Evolutionary conservation across 169 alveolate species (phyloP).

Genomic region (Pseudocohnilembus persalinus): DNA sequence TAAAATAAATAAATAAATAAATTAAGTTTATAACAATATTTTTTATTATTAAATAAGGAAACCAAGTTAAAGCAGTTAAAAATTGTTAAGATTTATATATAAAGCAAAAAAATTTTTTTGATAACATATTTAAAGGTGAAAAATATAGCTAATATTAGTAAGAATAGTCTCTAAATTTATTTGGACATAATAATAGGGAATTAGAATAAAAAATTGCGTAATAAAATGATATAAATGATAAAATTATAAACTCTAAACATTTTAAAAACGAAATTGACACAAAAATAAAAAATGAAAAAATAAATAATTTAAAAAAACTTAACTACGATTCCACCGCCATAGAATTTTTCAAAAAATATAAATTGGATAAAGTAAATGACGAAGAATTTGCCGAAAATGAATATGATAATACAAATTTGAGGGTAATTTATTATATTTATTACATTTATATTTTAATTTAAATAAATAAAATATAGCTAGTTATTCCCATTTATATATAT

Average conservation of each 20-base stretch:
- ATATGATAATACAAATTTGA: neutral
- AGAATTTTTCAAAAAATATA: constrained; percentile 22
- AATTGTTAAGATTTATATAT: neutral
- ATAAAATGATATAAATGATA: too few relatives aligned
- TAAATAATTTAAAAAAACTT: neutral
- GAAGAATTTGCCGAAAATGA: constrained; percentile 16
- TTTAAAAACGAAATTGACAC: neutral
- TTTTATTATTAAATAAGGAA: neutral
- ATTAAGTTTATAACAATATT: too few relatives aligned
- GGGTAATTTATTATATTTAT: neutral
- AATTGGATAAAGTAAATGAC: neutral
- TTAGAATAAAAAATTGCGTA: neutral
- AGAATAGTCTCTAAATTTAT: neutral
- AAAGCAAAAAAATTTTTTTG: neutral
- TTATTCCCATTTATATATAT: too few relatives aligned
- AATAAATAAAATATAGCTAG: too few relatives aligned
- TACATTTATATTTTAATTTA: too few relatives aligned
- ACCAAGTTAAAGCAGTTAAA: neutral
- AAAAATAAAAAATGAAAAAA: constrained; percentile 14
- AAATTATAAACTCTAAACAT: neutral
- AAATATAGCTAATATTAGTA: too few relatives aligned
- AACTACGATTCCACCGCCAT: constrained; percentile 12
- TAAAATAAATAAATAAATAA: too few relatives aligned
- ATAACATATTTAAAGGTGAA: neutral
- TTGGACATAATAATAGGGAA: neutral